Evolutionary conservation across 2,329 filamentous ascomycete genomes (phyloP), one percentile per base, ranked within the genome.

Genomic region (Chrysoporthe deuterocubensis): DNA sequence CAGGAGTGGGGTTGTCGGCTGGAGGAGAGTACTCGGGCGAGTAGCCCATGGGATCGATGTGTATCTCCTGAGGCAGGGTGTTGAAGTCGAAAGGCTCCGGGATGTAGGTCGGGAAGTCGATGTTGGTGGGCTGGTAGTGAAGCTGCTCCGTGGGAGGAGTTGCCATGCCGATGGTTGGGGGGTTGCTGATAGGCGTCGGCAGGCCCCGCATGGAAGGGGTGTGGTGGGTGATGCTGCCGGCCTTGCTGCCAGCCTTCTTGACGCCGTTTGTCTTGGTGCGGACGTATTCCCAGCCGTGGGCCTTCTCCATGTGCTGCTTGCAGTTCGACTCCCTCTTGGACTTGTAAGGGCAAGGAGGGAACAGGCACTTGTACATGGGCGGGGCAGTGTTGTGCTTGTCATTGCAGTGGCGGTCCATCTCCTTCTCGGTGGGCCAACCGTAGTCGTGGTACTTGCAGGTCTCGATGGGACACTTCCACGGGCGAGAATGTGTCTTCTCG

Each of bases 281-380:
- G 66, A 94, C 86, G 73, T 97, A 97, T n/a, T 85, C 85, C 91
- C 93, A 97, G 68, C 90, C 90, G 75, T 98, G 94, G 0, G 93
- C 91, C 80, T 97, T 97, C 83, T 98, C 95, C 94, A 97, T 97
- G 81, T 98, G 94, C 80, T 97, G 95, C 78, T 97, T 97, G 87
- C 93, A 96, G 80, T 98, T 98, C 71, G 92, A 96, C 82, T 97
- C 92, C 68, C 94, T 91, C 85, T 98, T 98, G 13, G 94, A 97
- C 76, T 93, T 92, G 83, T 98, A 98, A 0, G 92, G 89, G 84
- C 96, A 98, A 34, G 91, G 91, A 73, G 89, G 85, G 80, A 87
- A 98, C 60, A 89, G 81, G 81, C 96, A 99, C 81, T 92, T 89
- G 79, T 89, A 97, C 82, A 96, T 89, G 56, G 89, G 85, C 4